Base-by-base conservation (phyloP, 2,329 filamentous ascomycete species). In the Cordyceps cicadae region DNA sequence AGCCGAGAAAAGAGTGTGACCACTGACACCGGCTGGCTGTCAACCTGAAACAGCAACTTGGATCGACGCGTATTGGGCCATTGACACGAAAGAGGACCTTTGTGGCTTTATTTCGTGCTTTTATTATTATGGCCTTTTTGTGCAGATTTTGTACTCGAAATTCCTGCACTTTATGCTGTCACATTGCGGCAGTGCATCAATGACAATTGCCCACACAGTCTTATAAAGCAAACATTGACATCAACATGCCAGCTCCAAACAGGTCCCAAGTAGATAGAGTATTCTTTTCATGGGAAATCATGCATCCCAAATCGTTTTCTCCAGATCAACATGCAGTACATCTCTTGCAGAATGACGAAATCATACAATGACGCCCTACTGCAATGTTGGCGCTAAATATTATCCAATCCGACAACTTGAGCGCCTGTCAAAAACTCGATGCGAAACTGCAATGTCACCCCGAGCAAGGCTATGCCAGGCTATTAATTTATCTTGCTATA, bases 31-130 rank as follows among this genome's bases (percentile, higher is more conserved):
- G 45, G 29, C 46, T 34, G 34, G 34, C 32, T 57, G 19, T 41
- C 12, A 49, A 50, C 54, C 54, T 57, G 54, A 57, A 57, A 57
- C 54, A 41, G 21, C 32, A 26, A 50, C 45, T 19, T 39, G 45
- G 45, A 57, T 57, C 54, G 54, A 26, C 54, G 15, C 11, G n/a
- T 32, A 37, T 39, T 49, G 15, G 45, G 19, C 32, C 45, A 29
- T 49, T 34, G 41, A 37, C 8, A 29, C 45, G 48, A 37, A 21
- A 34, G 15, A 8, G 29, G 17, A 9, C 11, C n/a, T 50, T 14
- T 8, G 15, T 17, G 34, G 7, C 29, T n/a, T 39, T 41, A 7
- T 17, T 39, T 15, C 17, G 24, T 32, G 48, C 32, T 32, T 32
- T 29, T 21, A 29, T 29, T 29, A 29, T 37, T 29, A 29, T 17